These are phyloP conservation scores for Talaromyces amestolkiae DNA, from an alignment of 2,329 filamentous ascomycete species.

Conservation along the genomic window DNA sequence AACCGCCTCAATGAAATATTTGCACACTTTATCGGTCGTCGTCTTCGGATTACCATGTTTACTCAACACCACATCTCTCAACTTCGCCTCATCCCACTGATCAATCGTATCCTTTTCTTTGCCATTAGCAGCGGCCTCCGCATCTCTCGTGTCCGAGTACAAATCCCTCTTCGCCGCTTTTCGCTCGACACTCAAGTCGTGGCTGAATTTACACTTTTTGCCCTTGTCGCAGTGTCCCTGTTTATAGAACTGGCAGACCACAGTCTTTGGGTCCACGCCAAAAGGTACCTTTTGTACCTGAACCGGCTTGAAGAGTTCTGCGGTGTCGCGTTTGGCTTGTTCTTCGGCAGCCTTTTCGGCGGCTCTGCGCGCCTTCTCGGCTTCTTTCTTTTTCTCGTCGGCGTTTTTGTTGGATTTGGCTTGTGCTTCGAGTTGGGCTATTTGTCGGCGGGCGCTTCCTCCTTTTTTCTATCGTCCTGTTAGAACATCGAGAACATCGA, in stretches of 20 bases:
- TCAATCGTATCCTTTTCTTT: constrained; percentile 83
- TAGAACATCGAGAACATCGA: neutral
- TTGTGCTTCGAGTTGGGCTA: constrained; percentile 76
- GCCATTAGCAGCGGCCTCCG: constrained; percentile 40
- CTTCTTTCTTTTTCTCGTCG: constrained; percentile 79
- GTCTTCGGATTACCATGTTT: constrained; percentile 98
- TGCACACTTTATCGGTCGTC: constrained; percentile 98
- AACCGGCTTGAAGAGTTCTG: constrained; percentile 82
- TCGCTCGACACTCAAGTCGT: constrained; percentile 83
- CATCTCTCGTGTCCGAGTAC: constrained; percentile 77
- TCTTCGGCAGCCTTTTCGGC: constrained; percentile 91
- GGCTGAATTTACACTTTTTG: constrained; percentile 95
- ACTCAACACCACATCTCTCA: constrained; percentile 83
- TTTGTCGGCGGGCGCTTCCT: constrained; percentile 81
- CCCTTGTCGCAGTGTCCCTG: constrained; percentile 97
- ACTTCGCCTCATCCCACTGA: constrained; percentile 96
- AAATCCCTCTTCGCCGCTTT: constrained; percentile 90
- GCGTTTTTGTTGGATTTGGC: constrained; percentile 72
- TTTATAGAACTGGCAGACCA: constrained; percentile 94
- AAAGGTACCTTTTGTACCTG: constrained; percentile 98
- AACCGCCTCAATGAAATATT: constrained; percentile 94
- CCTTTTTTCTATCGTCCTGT: constrained; percentile 71
- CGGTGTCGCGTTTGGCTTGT: constrained; percentile 74
- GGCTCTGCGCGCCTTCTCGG: constrained; percentile 64
- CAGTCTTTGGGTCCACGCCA: constrained; percentile 95